Evolutionary conservation across 176 grass and related monocot species (phyloP).

Genomic region (Tuctoria greenei): DNA sequence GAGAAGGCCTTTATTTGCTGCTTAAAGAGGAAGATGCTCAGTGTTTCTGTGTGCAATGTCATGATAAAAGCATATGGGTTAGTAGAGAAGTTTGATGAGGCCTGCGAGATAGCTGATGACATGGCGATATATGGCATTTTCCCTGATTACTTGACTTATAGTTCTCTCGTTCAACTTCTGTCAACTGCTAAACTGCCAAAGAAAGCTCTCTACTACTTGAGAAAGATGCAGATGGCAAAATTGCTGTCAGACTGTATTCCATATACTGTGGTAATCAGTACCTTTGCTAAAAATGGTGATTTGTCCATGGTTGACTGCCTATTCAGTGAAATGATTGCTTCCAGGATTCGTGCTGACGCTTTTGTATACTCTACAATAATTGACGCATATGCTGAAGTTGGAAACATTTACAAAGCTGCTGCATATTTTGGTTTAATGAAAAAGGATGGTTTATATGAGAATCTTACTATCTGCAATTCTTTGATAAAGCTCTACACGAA

Average conservation of each 20-base stretch:
- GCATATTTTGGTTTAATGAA: conserved; percentile 82
- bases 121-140: conserved; percentile 66
- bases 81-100: conserved; percentile 61
- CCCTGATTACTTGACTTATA: conserved; percentile 81
- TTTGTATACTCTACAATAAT: conserved; percentile 79
- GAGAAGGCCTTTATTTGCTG: conserved; percentile 76
- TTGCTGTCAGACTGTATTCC: conserved; percentile 59
- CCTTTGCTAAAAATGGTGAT: conserved; percentile 60
- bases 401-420: conserved; percentile 68
- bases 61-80: conserved; percentile 92
- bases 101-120: conserved; percentile 66
- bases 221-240: conserved; percentile 66
- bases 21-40: conserved; percentile 60
- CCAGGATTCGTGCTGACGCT: conserved; percentile 54
- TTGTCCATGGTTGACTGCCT: conserved; percentile 55
- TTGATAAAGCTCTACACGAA: conserved; percentile 89
- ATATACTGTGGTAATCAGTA: conserved; percentile 67
- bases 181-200: conserved; percentile 49
- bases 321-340: conserved; percentile 77
- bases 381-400: conserved; percentile 73
- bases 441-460: conserved; percentile 60
- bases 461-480: conserved; percentile 62
- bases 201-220: conserved; percentile 69
- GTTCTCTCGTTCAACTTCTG: conserved; percentile 74
- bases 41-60: conserved; percentile 80